Evolutionary conservation across 1,284 basidiomycete genomes (phyloP).

Genomic region (Ganoderma meredithae): DNA sequence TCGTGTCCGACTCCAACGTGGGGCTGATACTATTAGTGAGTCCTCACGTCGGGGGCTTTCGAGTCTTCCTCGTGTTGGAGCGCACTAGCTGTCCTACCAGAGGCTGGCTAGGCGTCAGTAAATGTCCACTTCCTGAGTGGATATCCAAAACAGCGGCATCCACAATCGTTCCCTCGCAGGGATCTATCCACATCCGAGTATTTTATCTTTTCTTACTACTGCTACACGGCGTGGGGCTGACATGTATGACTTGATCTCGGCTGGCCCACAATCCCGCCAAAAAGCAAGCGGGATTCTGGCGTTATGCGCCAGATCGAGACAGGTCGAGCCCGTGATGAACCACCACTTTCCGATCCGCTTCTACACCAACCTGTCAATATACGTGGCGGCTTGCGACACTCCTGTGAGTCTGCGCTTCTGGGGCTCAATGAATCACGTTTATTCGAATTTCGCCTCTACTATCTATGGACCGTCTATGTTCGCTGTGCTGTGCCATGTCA

Average conservation of each 20-base stretch:
- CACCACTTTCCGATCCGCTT: no score
- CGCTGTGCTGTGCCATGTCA: no score
- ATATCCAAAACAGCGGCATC: neutral
- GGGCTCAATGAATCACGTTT: no score
- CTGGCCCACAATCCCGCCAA: no score
- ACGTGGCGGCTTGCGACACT: no score
- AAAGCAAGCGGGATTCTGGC: no score
- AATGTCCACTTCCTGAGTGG: neutral
- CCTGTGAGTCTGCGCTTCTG: no score
- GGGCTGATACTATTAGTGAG: neutral
- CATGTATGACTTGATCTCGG: neutral
- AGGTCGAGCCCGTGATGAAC: no score
- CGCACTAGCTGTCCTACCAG: neutral
- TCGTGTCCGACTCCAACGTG: neutral
- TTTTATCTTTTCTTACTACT: neutral
- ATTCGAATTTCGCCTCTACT: no score
- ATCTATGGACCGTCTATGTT: no score
- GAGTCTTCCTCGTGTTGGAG: conserved; percentile 2
- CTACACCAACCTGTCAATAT: no score
- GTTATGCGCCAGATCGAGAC: no score
- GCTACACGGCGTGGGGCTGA: neutral
- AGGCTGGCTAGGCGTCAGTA: neutral
- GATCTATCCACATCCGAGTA: neutral
- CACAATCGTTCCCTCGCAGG: neutral
- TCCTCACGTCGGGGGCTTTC: neutral